Conservation (phyloP, 2,329 filamentous ascomycete species). For the Calcarisporium arbuscula region DNA sequence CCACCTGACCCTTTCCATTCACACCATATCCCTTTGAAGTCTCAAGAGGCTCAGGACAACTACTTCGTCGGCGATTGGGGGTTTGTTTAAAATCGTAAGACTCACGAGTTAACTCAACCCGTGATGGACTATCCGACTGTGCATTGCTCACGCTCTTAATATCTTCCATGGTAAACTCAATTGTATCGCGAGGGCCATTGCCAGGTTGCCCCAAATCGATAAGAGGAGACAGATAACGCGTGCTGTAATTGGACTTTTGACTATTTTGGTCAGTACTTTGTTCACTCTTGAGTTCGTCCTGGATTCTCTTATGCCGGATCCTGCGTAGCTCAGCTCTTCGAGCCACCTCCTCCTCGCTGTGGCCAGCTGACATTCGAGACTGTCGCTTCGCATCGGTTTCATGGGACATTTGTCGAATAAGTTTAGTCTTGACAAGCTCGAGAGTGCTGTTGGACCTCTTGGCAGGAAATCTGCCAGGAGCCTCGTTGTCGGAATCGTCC, state of each 20-base stretch:
- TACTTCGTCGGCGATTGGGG: background rate
- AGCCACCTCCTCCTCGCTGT: constrained; percentile 46
- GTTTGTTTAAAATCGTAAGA: too few species aligned
- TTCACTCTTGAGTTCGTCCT: constrained; percentile 48
- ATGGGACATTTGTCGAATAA: constrained; percentile 40
- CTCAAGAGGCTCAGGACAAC: background rate
- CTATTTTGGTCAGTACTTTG: constrained; percentile 28
- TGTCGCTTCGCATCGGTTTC: constrained; percentile 33
- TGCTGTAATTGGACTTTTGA: constrained; percentile 19
- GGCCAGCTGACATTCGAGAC: constrained; percentile 35
- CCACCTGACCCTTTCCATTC: background rate
- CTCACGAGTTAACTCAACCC: too few species aligned
- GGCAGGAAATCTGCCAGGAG: constrained; percentile 16
- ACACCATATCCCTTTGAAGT: background rate
- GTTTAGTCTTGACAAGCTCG: constrained; percentile 36
- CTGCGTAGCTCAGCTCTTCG: constrained; percentile 50
- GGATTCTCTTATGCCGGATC: constrained; percentile 50
- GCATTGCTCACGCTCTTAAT: background rate
- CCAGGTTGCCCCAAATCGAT: constrained; percentile 23
- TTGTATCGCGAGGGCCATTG: constrained; percentile 41
- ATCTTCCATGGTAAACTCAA: constrained; percentile 35
- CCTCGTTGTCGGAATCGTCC: constrained; percentile 36
- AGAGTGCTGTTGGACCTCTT: constrained; percentile 34
- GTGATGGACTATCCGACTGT: too few species aligned
- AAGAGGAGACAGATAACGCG: constrained; percentile 17